Evolutionary conservation across 2,329 filamentous ascomycete genomes (phyloP).

Genomic region (Lachnellula suecica): DNA sequence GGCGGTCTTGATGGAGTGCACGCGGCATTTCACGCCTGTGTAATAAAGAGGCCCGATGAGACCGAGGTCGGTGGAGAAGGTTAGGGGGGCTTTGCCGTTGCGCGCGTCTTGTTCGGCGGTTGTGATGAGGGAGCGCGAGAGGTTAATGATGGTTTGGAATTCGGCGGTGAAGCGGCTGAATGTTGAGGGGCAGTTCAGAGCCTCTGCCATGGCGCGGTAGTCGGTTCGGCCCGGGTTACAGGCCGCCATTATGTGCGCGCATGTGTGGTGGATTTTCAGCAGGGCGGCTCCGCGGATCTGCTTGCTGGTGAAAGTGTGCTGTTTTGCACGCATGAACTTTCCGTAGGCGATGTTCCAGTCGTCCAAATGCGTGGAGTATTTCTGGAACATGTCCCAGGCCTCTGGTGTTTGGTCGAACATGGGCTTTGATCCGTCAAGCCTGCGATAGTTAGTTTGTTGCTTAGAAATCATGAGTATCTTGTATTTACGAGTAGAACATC

Average conservation of each 20-base stretch:
- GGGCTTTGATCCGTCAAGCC: conserved; percentile 13
- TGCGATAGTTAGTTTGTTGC: conserved; percentile 4
- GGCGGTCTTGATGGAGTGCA: conserved; percentile 9
- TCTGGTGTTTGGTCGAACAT: conserved; percentile 17
- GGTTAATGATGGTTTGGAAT: conserved; percentile 22
- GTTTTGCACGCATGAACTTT: conserved; percentile 26
- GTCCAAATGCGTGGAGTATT: conserved; percentile 12
- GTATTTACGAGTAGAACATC: conserved; percentile 21
- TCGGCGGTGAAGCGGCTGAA: conserved; percentile 15
- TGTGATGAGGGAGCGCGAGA: conserved; percentile 26
- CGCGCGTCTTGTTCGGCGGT: conserved; percentile 25
- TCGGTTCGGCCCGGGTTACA: conserved; percentile 13
- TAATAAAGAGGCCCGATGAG: conserved; percentile 31
- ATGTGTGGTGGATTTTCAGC: conserved; percentile 29
- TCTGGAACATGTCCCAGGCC: conserved; percentile 10
- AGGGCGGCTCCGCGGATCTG: conserved; percentile 30
- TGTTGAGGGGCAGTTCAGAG: conserved; percentile 13
- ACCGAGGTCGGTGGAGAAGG: conserved; percentile 30
- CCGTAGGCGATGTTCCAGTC: conserved; percentile 28
- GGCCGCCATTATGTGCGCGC: conserved; percentile 23
- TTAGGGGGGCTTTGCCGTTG: conserved; percentile 21
- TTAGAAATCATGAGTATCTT: not conserved
- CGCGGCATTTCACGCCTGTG: conserved; percentile 21
- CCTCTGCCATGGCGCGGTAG: conserved; percentile 14
- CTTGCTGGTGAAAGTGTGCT: conserved; percentile 17